These are phyloP conservation scores for Apiotrichum siamense DNA, from an alignment of 1,284 basidiomycete genomes.

Conservation along the genomic window DNA sequence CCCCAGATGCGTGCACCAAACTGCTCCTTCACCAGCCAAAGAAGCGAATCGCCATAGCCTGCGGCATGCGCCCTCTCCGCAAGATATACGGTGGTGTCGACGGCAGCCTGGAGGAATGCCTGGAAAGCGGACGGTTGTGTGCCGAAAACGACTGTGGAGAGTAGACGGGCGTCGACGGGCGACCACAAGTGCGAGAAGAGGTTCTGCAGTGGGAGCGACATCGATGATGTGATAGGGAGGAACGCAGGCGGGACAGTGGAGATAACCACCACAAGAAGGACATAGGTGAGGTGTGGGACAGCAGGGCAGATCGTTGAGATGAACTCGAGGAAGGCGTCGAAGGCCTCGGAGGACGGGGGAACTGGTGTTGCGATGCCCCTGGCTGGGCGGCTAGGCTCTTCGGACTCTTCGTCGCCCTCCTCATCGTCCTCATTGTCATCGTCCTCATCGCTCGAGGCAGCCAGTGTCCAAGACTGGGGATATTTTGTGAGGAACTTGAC, in stretches of 20 bases:
- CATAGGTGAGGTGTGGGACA: conserved; percentile 41
- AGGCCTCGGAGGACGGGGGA: conserved; percentile 47
- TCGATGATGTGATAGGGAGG: conserved; percentile 24
- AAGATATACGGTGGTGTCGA: conserved; percentile 31
- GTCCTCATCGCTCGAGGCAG: conserved; percentile 30
- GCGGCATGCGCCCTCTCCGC: conserved; percentile 14
- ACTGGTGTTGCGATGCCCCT: conserved; percentile 3
- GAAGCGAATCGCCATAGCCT: conserved; percentile 15
- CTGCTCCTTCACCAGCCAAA: conserved; percentile 35
- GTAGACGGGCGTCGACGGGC: conserved; percentile 37
- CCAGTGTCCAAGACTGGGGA: conserved; percentile 58
- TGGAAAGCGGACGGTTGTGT: conserved; percentile 37
- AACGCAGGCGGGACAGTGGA: conserved; percentile 34
- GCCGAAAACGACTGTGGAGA: conserved; percentile 38
- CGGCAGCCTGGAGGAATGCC: conserved; percentile 32
- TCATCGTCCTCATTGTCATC: conserved; percentile 42
- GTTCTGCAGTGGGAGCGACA: conserved; percentile 25
- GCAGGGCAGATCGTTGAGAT: conserved; percentile 40
- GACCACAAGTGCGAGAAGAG: conserved; percentile 44
- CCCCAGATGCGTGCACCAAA: conserved; percentile 31
- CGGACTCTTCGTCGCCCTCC: conserved; percentile 29
- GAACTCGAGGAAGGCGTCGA: conserved; percentile 50
- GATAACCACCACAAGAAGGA: conserved; percentile 36
- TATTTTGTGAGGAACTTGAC: conserved; percentile 64
- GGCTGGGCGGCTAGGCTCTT: conserved; percentile 3